Base-by-base conservation (phyloP, 495 filamentous ascomycete species). In the Neurospora tetrasperma region DNA sequence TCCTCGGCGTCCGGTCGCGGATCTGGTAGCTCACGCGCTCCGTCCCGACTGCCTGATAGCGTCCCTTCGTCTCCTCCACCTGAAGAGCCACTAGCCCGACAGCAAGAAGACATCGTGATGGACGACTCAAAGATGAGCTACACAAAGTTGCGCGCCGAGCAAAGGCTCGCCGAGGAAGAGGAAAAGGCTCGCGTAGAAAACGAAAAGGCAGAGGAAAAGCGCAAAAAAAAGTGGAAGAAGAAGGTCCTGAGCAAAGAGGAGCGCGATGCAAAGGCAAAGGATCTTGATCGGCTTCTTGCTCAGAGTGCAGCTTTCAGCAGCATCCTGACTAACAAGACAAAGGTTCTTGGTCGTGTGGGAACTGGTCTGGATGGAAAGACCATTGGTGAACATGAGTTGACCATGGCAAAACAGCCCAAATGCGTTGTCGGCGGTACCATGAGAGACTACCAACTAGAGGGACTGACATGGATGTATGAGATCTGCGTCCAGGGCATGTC, bases 381-480 rank as follows among this genome's bases (percentile, higher is more conserved):
- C 10, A 82, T 97, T 31, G 92, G 93, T 27, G 89, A 92, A 74
- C 93, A 96, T 74, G 88, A 93, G 71, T 78, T 97, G 31, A 86
- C 88, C 41, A 90, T 95, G 71, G 94, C 94, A 6, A 86, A 92
- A 74, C 96, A 99, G 77, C 96, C 96, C 0, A 88, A 90, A 59
- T 86, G 92, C 66, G 89, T 99, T 69, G 91, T 89, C 6, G 95
- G 95, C 27, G 96, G 96, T 12, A 89, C 89, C 16, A 98, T 99
- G 96, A 88, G 93, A 27, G 89, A 90, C 71, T 99, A 99, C 82
- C 96, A 99, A 77, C 84, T 99, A 0, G 94, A 98, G 82, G 96
- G 96, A 0, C 79, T 99, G 31, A 94, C 96, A 23, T 99, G 96
- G 96, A 88, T 98, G 77, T 97, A 93, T 79, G 93, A 97, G 85